Evolutionary conservation across 805 yeast genomes (phyloP), one percentile per base, ranked within the genome.

Genomic region (Saccharomycopsis fibuligera): DNA sequence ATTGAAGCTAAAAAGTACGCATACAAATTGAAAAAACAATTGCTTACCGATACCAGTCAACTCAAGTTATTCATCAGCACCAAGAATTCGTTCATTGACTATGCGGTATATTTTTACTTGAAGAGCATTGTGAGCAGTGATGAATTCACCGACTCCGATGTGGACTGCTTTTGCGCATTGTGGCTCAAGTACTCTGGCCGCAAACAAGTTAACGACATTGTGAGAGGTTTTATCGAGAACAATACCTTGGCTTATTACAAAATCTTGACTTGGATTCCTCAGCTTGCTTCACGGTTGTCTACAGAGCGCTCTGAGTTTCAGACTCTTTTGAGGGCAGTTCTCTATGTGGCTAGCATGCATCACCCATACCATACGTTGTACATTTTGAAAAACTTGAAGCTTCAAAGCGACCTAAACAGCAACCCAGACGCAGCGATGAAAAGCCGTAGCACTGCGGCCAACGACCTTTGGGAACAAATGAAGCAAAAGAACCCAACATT

Each of bases 211-310:
- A 81, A 78, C 54, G 52, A 48, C 3, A 56, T 64, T 6, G 67
- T 85, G 8, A 57, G 58, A 12, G 56, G 60, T 2, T 64, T 67
- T 3, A 58, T 83, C 2, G 44, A 58, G 4, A 35, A 31, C 14
- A 17, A 19, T 23, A 42, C 44, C 0, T 63, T 86, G 17, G 84
- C 95, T 0, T 69, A 75, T 12, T 68, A 70, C 58, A 81, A 81
- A 56, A 76, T 88, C 46, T 69, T 86, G 4, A 76, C 88, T 0
- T 90, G 97, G 96, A 70, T 82, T 33, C 81, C 83, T 51, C 98
- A 90, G 60, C 70, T 90, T 40, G 70, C 86, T 2, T 86, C 97
- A 0, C 69, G 93, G 48, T 59, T 90, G 14, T 65, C 76, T 1
- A 66, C 64, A 31, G 84, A 76, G 8, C 46, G 56, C 0, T 60